Conservation (phyloP, 1,284 basidiomycete genomes). For the Abortiporus biennis region DNA sequence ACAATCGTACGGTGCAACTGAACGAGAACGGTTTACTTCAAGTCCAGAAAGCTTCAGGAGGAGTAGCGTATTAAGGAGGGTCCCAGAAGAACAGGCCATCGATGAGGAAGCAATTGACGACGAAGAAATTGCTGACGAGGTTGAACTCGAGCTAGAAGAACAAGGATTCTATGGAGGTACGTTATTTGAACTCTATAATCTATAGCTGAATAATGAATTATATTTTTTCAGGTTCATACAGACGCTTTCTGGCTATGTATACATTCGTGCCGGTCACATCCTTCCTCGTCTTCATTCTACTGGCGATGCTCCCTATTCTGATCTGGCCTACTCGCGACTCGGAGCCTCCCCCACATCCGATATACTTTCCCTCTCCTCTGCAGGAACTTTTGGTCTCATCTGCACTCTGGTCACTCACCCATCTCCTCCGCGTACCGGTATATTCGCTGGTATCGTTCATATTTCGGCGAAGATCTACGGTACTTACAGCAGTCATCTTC, state of each 20-base stretch:
- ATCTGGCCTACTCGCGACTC: constrained; percentile 33
- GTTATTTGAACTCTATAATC: constrained; percentile 1
- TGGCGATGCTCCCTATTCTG: constrained; percentile 42
- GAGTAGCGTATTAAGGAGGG: constrained; percentile 2
- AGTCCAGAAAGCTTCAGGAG: constrained; percentile 4
- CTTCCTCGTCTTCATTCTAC: constrained; percentile 37
- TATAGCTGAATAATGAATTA: neutral
- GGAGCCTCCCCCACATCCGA: constrained; percentile 33
- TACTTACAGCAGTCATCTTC: constrained; percentile 38
- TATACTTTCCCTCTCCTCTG: constrained; percentile 49
- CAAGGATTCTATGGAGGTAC: constrained; percentile 5
- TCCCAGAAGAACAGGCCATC: constrained; percentile 35
- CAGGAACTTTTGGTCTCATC: constrained; percentile 52
- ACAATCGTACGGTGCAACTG: constrained; percentile 1
- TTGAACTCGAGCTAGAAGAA: constrained; percentile 12
- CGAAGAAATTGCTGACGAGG: constrained; percentile 31
- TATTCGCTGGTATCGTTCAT: constrained; percentile 27
- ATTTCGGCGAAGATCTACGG: constrained; percentile 21
- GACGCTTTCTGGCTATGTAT: constrained; percentile 43
- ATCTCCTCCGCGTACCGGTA: constrained; percentile 48
- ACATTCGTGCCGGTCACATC: constrained; percentile 50
- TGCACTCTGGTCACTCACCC: constrained; percentile 54
- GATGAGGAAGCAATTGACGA: constrained; percentile 42
- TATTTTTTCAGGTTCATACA: constrained; percentile 50
- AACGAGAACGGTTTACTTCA: neutral